Base-by-base conservation (phyloP, 1,284 basidiomycete genomes). In the Microbotryomycetes sp. region DNA sequence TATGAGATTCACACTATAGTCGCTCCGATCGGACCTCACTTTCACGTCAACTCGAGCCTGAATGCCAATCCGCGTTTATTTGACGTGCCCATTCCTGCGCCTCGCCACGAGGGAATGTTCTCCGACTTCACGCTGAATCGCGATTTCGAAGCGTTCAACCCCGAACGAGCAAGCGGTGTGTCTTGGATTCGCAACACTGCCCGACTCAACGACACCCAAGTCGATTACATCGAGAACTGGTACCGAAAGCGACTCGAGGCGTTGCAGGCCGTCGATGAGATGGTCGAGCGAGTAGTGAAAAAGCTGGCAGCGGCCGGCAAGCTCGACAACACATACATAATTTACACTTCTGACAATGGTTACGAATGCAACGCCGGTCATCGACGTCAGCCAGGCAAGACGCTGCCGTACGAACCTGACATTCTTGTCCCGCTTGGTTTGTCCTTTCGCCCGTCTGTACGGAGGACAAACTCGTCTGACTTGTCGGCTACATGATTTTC, bases 401-500 rank as follows among this genome's bases (percentile, higher is more conserved):
- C 72, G 3, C 65, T 70, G n/a, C 69, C 68, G 4, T 73, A 59
- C 57, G 73, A 74, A 54, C 71, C 73, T 61, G 73, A 74, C 65
- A 62, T 73, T 52, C 68, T 69, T 45, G 71, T 74, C 2, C 73
- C 73, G 0, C 66, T 74, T 35, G 35, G 48, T 50, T 5, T 16
- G 48, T 50, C 48, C 26, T n/a, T n/a, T n/a, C n/a, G n/a, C n/a
- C n/a, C n/a, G n/a, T n/a, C n/a, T n/a, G n/a, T n/a, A n/a, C n/a
- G n/a, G n/a, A n/a, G n/a, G n/a, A n/a, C n/a, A n/a, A n/a, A n/a
- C n/a, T n/a, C n/a, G n/a, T n/a, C n/a, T n/a, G n/a, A n/a, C n/a
- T n/a, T n/a, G n/a, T n/a, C n/a, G n/a, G n/a, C n/a, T n/a, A n/a
- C n/a, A n/a, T n/a, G n/a, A n/a, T n/a, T n/a, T n/a, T n/a, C 48